A percentile compares a stretch with the other conserved stretches of the same genome.
Evolutionary conservation across 2,329 filamentous ascomycete genomes (phyloP).

Genomic region (Penicillium sp.): DNA sequence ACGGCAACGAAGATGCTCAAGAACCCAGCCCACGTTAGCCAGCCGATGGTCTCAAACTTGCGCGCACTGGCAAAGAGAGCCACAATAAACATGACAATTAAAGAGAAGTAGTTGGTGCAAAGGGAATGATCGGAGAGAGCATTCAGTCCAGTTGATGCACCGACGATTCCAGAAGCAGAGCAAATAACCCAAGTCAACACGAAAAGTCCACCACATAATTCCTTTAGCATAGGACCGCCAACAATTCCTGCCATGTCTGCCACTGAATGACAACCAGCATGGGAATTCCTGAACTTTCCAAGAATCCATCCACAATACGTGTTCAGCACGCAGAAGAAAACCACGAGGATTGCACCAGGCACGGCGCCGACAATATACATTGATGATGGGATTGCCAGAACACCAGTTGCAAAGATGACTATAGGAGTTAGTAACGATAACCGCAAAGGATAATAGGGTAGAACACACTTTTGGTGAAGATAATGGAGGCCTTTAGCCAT

Average conservation of each 20-base stretch:
- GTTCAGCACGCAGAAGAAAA: slow-evolving; percentile 46
- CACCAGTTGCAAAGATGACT: slow-evolving; percentile 48
- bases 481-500: slow-evolving; percentile 47
- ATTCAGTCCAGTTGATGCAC: slow-evolving; percentile 54
- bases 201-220: slow-evolving; percentile 52
- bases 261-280: slow-evolving; percentile 48
- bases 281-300: slow-evolving; percentile 46
- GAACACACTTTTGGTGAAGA: slow-evolving; percentile 33
- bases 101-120: slow-evolving; percentile 54
- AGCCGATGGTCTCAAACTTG: slow-evolving; percentile 55
- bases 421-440: not conserved
- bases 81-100: slow-evolving; percentile 49
- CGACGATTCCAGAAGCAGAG: slow-evolving; percentile 53
- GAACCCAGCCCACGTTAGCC: slow-evolving; percentile 58
- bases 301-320: slow-evolving; percentile 46
- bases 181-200: slow-evolving; percentile 54
- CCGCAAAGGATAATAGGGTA: not conserved
- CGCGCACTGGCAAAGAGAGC: slow-evolving; percentile 38
- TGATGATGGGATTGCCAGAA: slow-evolving; percentile 45
- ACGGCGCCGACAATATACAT: slow-evolving; percentile 46
- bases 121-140: slow-evolving; percentile 53
- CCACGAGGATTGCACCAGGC: slow-evolving; percentile 43
- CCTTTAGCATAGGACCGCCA: slow-evolving; percentile 48
- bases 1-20: slow-evolving; percentile 54
- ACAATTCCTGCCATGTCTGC: slow-evolving; percentile 55